A percentile compares a stretch with the other conserved stretches of the same genome.
These are phyloP conservation scores for Phytophthora sansomeana DNA, from an alignment of 352 stramenopile species.

Conservation along the genomic window DNA sequence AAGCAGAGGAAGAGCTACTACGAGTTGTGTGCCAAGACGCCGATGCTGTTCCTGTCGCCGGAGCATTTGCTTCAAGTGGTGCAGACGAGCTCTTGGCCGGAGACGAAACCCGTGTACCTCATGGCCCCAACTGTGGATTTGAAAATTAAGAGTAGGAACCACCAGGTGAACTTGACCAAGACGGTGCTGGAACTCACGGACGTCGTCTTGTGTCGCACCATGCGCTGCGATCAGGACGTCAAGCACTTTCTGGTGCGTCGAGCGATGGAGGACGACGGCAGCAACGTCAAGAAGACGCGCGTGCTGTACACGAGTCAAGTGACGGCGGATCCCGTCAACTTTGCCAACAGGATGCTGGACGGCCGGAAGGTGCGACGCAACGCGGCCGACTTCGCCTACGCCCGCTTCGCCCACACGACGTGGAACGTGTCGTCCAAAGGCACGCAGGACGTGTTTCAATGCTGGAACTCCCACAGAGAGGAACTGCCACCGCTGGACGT, in stretches of 20 bases:
- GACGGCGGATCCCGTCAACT: constrained; percentile 39
- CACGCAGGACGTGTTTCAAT: constrained; percentile 57
- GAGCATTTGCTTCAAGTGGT: constrained; percentile 30
- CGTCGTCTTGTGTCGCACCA: constrained; percentile 34
- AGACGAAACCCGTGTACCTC: constrained; percentile 54
- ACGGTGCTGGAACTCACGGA: constrained; percentile 34
- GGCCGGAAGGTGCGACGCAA: constrained; percentile 12
- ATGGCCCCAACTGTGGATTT: constrained; percentile 40
- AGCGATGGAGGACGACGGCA: neutral
- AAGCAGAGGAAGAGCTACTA: constrained; percentile 41
- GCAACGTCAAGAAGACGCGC: constrained; percentile 18
- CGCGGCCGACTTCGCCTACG: constrained; percentile 42
- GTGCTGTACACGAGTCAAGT: constrained; percentile 63
- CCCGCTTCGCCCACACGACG: constrained; percentile 54
- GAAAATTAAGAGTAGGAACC: neutral
- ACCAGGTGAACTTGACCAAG: constrained; percentile 21
- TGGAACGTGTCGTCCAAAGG: constrained; percentile 50
- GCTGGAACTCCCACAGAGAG: constrained; percentile 44
- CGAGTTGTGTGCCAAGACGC: constrained; percentile 52
- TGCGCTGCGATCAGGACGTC: constrained; percentile 37
- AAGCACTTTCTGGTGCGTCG: constrained; percentile 31
- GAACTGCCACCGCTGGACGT: constrained; percentile 52
- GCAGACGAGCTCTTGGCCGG: constrained; percentile 33
- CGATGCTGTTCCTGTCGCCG: constrained; percentile 57
- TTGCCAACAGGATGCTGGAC: constrained; percentile 16